Conservation (phyloP, 805 yeast species). For the Kuraishia floccosa region DNA sequence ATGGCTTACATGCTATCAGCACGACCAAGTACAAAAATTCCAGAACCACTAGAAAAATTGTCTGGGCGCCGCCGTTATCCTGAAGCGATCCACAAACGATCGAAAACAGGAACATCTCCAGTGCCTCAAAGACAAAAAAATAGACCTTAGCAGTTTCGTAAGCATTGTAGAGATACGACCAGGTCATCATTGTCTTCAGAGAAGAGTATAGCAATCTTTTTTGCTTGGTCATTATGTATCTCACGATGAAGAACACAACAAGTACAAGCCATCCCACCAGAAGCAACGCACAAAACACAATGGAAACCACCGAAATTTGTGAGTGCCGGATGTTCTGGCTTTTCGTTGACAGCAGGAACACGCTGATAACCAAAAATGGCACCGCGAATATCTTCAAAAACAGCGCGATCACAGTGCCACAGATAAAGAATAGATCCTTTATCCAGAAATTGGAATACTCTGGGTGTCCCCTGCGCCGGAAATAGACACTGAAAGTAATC, state of each 20-base stretch:
- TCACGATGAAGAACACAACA: constrained; percentile 21
- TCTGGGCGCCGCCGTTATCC: constrained; percentile 30
- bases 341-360: constrained; percentile 9
- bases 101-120: constrained; percentile 21
- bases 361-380: constrained; percentile 31
- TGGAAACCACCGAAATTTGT: constrained; percentile 11
- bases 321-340: constrained; percentile 4
- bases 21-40: constrained; percentile 19
- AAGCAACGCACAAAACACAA: constrained; percentile 21
- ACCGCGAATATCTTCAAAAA: constrained; percentile 24
- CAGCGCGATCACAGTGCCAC: constrained; percentile 8
- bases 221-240: constrained; percentile 14
- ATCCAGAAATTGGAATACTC: neutral
- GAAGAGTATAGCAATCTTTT: constrained; percentile 31
- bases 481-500: neutral
- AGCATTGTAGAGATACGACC: constrained; percentile 32
- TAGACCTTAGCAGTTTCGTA: constrained; percentile 29
- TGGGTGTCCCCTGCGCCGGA: neutral
- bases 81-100: constrained; percentile 33
- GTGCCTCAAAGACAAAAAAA: constrained; percentile 25
- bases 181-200: constrained; percentile 29
- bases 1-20: constrained; percentile 17
- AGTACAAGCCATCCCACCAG: constrained; percentile 20
- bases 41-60: constrained; percentile 21
- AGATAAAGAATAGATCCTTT: neutral